A percentile compares a stretch with the other conserved stretches of the same genome.
These are phyloP conservation scores for Erodium moschatum DNA, from an alignment of 441 rosid species.

Conservation along the genomic window DNA sequence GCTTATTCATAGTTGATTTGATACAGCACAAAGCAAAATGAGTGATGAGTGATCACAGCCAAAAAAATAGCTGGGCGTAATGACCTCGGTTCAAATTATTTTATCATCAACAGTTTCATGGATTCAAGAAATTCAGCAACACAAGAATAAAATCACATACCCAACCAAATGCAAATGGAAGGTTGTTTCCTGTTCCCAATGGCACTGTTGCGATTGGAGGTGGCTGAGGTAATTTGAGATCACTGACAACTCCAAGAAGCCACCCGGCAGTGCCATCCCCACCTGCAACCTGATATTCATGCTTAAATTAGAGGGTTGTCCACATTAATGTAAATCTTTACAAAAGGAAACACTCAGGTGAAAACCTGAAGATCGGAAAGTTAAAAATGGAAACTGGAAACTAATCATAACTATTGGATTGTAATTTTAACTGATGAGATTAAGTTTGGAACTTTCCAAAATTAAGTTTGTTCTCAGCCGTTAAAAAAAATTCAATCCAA, in stretches of 20 bases:
- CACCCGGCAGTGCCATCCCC: slow-evolving; percentile 48
- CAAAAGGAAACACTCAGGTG: too few relatives aligned
- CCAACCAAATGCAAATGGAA: slow-evolving; percentile 52
- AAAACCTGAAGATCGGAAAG: too few relatives aligned
- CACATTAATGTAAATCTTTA: too few relatives aligned
- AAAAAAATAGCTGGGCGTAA: too few relatives aligned
- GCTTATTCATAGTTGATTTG: background rate
- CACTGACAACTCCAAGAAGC: slow-evolving; percentile 45
- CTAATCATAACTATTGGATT: too few relatives aligned
- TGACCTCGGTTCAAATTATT: background rate
- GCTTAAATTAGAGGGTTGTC: slow-evolving; percentile 9
- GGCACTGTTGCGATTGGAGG: slow-evolving; percentile 49
- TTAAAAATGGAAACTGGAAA: too few relatives aligned
- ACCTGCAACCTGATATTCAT: slow-evolving; percentile 37
- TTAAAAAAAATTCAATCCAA: too few relatives aligned
- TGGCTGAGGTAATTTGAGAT: slow-evolving; percentile 36
- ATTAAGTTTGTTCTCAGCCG: too few relatives aligned
- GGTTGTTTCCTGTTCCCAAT: slow-evolving; percentile 49
- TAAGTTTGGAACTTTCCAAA: too few relatives aligned
- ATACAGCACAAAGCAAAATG: background rate
- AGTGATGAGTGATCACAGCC: too few relatives aligned
- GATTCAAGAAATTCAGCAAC: slow-evolving; percentile 6
- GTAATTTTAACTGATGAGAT: too few relatives aligned
- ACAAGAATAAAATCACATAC: slow-evolving; percentile 20
- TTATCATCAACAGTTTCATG: background rate